Conservation (phyloP, 2,329 filamentous ascomycete genomes). For the Cryphonectria radicalis region DNA sequence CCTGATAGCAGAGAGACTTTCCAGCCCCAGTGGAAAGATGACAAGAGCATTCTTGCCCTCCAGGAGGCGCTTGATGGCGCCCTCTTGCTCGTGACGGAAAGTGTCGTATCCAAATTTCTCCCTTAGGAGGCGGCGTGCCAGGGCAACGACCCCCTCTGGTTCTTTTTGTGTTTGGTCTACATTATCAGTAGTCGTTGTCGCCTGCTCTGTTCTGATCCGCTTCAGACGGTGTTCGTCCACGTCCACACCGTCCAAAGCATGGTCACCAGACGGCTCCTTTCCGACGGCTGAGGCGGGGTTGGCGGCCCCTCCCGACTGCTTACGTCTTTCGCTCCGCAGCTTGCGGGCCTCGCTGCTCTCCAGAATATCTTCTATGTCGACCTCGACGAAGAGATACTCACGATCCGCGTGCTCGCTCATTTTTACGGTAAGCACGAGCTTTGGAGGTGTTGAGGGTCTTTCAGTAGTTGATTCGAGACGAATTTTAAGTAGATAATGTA, state of each 20-base stretch:
- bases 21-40: constrained; percentile 54
- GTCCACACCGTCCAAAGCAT: not conserved
- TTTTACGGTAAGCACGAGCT: not conserved
- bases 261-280: not conserved
- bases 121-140: constrained; percentile 39
- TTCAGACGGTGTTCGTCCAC: not conserved
- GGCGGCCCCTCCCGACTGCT: not conserved
- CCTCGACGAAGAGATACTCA: constrained; percentile 40
- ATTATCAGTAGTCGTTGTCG: not conserved
- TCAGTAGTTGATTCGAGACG: not conserved
- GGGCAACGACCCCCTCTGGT: constrained; percentile 16
- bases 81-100: constrained; percentile 52
- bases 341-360: constrained; percentile 28
- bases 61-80: constrained; percentile 44
- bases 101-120: constrained; percentile 44
- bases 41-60: constrained; percentile 47
- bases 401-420: constrained; percentile 36
- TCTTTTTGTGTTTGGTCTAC: not conserved
- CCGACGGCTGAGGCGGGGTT: not conserved
- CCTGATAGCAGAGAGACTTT: constrained; percentile 56
- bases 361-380: constrained; percentile 28
- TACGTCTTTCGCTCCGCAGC: not conserved
- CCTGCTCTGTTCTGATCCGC: not conserved
- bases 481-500: not conserved
- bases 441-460: not conserved